A percentile compares a stretch with the other conserved stretches of the same genome.
Conservation (phyloP, 2,329 filamentous ascomycete species). For the Colletotrichum sp. region DNA sequence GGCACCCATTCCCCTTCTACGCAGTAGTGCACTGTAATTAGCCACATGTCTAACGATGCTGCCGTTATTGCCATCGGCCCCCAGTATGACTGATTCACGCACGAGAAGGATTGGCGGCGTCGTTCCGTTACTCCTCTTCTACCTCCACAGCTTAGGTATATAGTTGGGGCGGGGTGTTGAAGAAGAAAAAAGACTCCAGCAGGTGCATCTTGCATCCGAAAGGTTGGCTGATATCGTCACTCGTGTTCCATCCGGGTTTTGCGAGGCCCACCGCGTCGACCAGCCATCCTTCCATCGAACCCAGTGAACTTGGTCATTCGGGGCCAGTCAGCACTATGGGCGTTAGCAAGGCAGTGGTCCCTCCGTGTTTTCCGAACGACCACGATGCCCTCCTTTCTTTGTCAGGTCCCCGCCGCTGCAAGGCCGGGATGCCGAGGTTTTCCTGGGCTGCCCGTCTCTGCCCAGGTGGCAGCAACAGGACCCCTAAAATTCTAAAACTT, state of each 20-base stretch:
- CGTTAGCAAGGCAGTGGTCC: background rate
- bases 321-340: background rate
- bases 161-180: background rate
- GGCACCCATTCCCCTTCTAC: background rate
- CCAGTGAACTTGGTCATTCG: background rate
- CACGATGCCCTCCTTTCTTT: background rate
- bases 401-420: background rate
- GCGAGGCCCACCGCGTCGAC: slow-evolving; percentile 11
- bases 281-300: background rate
- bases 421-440: slow-evolving; percentile 13
- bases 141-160: background rate
- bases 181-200: background rate
- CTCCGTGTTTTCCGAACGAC: background rate
- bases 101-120: background rate
- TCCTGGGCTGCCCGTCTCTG: background rate
- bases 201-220: background rate
- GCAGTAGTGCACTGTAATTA: background rate
- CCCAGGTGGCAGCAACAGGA: background rate
- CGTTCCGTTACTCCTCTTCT: background rate
- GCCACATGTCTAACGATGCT: background rate
- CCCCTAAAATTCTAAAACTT: slow-evolving; percentile 17
- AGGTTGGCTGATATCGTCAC: slow-evolving; percentile 11
- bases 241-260: slow-evolving; percentile 11
- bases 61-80: background rate
- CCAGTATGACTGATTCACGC: background rate